These are phyloP conservation scores for Gentiana macrophylla DNA, from an alignment of 257 asterid species.

Conservation along the genomic window DNA sequence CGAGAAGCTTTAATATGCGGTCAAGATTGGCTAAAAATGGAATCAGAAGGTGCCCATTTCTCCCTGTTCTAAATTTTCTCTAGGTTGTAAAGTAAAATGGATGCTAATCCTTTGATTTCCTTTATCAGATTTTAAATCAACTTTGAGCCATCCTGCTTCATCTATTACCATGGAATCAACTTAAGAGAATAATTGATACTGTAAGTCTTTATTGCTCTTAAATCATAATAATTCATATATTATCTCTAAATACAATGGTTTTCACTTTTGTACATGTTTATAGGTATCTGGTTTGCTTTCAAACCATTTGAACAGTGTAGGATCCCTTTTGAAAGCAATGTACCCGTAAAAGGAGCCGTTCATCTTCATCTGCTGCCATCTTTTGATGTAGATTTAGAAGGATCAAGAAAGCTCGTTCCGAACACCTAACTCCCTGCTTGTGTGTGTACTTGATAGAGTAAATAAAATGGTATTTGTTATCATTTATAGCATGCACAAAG, in stretches of 20 bases:
- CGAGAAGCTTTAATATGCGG: constrained; percentile 95
- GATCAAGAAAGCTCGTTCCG: too few relatives aligned
- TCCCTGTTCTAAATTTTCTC: constrained; percentile 4
- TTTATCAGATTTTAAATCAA: constrained; percentile 26
- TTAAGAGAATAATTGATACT: constrained; percentile 11
- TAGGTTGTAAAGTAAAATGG: constrained; percentile 1
- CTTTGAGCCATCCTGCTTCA: constrained; percentile 32
- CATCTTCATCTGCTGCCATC: too few relatives aligned
- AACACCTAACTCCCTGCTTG: too few relatives aligned
- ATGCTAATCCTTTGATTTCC: background rate
- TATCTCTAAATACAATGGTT: background rate
- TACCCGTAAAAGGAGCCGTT: too few relatives aligned
- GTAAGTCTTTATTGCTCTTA: background rate
- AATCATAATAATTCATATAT: background rate
- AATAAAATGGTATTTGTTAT: too few relatives aligned
- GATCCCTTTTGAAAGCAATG: background rate
- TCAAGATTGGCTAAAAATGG: constrained; percentile 76
- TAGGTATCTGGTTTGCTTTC: background rate
- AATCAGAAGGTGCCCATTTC: constrained; percentile 47
- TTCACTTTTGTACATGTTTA: constrained; percentile 10
- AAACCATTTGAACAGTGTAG: constrained; percentile 2
- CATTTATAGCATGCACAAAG: too few relatives aligned
- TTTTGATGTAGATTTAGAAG: too few relatives aligned
- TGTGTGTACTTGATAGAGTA: too few relatives aligned
- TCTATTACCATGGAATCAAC: constrained; percentile 41